Evolutionary conservation across 2,329 filamentous ascomycete genomes (phyloP), one percentile per base, ranked within the genome.

Genomic region (Beauveria bassiana): DNA sequence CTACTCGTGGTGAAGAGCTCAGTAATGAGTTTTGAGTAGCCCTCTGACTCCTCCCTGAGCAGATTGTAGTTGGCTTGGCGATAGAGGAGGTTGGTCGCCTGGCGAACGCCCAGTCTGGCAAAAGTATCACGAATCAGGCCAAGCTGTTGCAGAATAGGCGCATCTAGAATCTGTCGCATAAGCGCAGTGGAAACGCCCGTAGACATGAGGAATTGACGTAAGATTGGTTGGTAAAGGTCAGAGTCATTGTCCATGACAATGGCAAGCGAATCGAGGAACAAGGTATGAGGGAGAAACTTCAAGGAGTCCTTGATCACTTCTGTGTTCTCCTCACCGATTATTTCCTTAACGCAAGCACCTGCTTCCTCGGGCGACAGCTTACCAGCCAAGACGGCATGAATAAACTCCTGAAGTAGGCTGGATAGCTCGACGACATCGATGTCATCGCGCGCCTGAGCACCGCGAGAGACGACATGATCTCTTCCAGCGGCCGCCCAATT

Each of bases 41-140:
- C 95, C 75, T 99, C 95, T 0, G 91, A 91, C 74, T 99, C 95
- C 76, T 99, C 95, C 50, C 95, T 87, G 22, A 99, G 79, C 8
- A 99, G 78, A 69, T 99, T 99, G 79, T 96, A 98, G 73, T 96
- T 98, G 16, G 93, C 91, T 74, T 98, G 95, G 63, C 93, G 88
- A 73, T 99, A 99, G 0, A 99, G 82, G 5, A 95, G 81, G 68
- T 97, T 96, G 8, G 95, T 99, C 54, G 93, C 90, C 70, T 96
- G 92, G 61, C 93, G 87, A 66, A 96, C 92, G 18, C 89, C 88
- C 71, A 95, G 86, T 66, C 88, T 88, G 62, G 84, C 80, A 72
- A 98, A 99, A 6, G 88, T 93, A n/a, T 88, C 86, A 55, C 92
- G 85, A 54, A 96, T 90, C 49, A 99, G 79, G 10, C 89, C 89